Evolutionary conservation across 2,329 filamentous ascomycete genomes (phyloP), one percentile per base, ranked within the genome.

Genomic region (Colletotrichum siamense): DNA sequence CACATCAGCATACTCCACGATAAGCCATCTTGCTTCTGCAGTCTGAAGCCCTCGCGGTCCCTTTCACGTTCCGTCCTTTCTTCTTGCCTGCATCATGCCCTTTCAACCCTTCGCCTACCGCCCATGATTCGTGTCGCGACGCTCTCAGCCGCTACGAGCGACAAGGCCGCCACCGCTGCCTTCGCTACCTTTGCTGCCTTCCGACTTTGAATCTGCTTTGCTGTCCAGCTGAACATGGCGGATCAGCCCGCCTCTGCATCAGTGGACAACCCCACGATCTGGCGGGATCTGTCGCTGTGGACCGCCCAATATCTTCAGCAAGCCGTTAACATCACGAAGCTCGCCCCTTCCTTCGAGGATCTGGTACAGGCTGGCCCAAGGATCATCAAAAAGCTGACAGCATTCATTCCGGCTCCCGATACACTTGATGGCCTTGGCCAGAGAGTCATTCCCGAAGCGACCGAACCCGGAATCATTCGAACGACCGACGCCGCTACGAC

Each of bases 331-430:
- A 86, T 91, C 76, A 89, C 91, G 59, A 89, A 89, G 79, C 90
- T 91, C 83, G 87, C 91, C 63, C 93, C 94, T 3, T 92, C 92
- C 13, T 85, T 94, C 22, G 92, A 91, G 82, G 93, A 95, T 80
- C 86, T 96, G 64, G 89, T 95, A 78, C 88, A 92, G 83, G 93
- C 91, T 22, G 90, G 94, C 6, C 94, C 94, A 66, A 90, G 94
- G 75, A 92, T 96, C 81, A 89, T 95, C 36, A 92, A 90, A 84
- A 93, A 91, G 82, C 88, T 94, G 49, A 92, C 93, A 67, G 91
- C 90, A n/a, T 90, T 94, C 79, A 88, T 92, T 73, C 86, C 90
- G 44, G 84, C 91, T 39, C 88, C 91, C 15, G 92, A 94, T 79
- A 87, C 90, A 70, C 85, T 93, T 68, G 92, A 94, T 80, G 87